These are phyloP conservation scores for Rosa multiflora DNA, from an alignment of 306 rosid genomes.

Conservation along the genomic window DNA sequence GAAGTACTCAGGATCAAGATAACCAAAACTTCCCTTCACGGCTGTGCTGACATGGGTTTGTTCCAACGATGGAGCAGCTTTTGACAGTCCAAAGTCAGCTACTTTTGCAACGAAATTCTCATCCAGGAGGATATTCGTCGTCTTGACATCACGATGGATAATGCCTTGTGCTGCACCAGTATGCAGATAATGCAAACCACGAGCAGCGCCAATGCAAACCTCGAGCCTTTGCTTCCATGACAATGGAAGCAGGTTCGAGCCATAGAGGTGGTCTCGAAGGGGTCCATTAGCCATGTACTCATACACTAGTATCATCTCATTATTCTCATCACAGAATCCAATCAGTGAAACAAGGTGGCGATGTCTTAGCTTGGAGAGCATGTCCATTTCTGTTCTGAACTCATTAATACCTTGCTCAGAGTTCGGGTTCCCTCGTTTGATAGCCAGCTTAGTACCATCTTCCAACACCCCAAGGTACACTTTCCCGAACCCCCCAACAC, in stretches of 20 bases:
- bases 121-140: conserved; percentile 82
- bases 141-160: conserved; percentile 83
- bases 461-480: conserved; percentile 68
- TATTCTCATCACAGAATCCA: conserved; percentile 72
- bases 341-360: conserved; percentile 83
- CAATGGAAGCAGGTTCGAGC: conserved; percentile 47
- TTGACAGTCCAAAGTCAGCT: conserved; percentile 82
- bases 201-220: conserved; percentile 83
- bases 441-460: conserved; percentile 68
- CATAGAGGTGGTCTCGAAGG: conserved; percentile 69
- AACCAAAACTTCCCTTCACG: conserved; percentile 91
- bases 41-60: conserved; percentile 82
- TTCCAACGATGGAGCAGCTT: conserved; percentile 54
- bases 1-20: conserved; percentile 85
- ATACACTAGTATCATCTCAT: conserved; percentile 84
- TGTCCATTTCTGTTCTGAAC: conserved; percentile 71
- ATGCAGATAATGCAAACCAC: conserved; percentile 87
- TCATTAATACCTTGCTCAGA: conserved; percentile 84
- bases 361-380: conserved; percentile 84
- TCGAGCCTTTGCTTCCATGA: conserved; percentile 82
- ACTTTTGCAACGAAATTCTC: conserved; percentile 75
- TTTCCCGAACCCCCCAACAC: conserved; percentile 88
- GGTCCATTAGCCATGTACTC: conserved; percentile 91
- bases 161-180: conserved; percentile 80
- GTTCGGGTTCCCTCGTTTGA: conserved; percentile 64